Evolutionary conservation across 371 early-diverging fungal genomes (phyloP).

Genomic region (Capillidium heterosporum): DNA sequence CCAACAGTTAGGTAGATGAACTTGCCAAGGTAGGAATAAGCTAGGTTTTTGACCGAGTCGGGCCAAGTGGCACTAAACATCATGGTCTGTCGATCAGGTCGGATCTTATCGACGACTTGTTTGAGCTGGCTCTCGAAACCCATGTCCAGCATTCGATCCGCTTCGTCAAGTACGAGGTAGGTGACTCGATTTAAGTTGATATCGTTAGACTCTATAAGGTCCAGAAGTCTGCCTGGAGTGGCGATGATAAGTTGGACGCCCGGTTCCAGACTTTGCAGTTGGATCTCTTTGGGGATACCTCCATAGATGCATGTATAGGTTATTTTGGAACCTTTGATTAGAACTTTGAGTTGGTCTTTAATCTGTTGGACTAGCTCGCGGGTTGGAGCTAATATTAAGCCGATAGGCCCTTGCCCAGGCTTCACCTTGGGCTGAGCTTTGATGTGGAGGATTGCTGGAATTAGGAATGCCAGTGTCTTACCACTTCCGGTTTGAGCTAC

Average conservation of each 20-base stretch:
- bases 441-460: not conserved
- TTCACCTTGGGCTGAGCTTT: not conserved
- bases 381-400: not conserved
- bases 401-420: not conserved
- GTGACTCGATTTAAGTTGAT: not conserved
- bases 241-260: not conserved
- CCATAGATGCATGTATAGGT: slow-evolving; percentile 38
- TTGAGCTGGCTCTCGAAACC: not conserved
- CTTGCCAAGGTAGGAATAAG: not conserved
- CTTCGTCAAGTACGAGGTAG: not conserved
- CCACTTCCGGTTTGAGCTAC: not conserved
- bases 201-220: not conserved
- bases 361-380: not conserved
- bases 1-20: not conserved
- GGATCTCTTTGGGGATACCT: not conserved
- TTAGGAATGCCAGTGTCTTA: not conserved
- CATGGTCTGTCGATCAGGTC: not conserved
- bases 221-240: not conserved
- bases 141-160: not conserved
- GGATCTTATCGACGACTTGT: not conserved
- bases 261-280: not conserved
- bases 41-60: not conserved
- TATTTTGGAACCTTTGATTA: slow-evolving; percentile 30
- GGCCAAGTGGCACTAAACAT: not conserved
- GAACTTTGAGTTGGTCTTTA: slow-evolving; percentile 33